phyloP scores from a whole-genome alignment of 306 rosid species.

The Corylus americana region DNA sequence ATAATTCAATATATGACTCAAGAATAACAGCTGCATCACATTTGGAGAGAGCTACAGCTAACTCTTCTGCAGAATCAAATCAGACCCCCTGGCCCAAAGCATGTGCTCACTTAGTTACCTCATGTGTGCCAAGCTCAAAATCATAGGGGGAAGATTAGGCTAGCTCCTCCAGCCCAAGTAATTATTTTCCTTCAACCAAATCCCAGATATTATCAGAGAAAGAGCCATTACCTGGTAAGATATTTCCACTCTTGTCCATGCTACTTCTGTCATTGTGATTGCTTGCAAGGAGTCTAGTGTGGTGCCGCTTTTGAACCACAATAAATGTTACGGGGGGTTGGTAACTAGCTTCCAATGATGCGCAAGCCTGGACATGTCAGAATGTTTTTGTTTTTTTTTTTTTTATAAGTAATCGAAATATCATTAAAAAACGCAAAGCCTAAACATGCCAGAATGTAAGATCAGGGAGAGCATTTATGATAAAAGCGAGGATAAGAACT shows the following conservation, averaged over 20 bases:
- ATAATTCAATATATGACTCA: background rate
- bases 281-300: constrained; percentile 65
- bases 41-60: constrained; percentile 2
- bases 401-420: no score
- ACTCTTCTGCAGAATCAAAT: constrained; percentile 1
- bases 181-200: background rate
- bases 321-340: constrained; percentile 87
- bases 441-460: background rate
- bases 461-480: background rate
- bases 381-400: background rate
- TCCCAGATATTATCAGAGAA: background rate
- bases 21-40: constrained; percentile 1
- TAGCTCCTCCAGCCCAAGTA: background rate
- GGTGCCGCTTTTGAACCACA: constrained; percentile 81
- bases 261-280: constrained; percentile 57
- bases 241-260: constrained; percentile 70
- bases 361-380: constrained; percentile 55
- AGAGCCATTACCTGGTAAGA: constrained; percentile 58
- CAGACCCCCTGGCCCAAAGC: background rate
- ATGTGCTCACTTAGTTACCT: background rate
- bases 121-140: background rate
- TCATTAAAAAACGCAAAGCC: no score
- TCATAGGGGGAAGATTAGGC: background rate
- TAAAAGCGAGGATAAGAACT: constrained; percentile 2
- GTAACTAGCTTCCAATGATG: constrained; percentile 72